Percentiles rank a stretch among this genome's conserved stretches.
Conservation (phyloP, 495 filamentous ascomycete species). For the Penicillium alfredii region DNA sequence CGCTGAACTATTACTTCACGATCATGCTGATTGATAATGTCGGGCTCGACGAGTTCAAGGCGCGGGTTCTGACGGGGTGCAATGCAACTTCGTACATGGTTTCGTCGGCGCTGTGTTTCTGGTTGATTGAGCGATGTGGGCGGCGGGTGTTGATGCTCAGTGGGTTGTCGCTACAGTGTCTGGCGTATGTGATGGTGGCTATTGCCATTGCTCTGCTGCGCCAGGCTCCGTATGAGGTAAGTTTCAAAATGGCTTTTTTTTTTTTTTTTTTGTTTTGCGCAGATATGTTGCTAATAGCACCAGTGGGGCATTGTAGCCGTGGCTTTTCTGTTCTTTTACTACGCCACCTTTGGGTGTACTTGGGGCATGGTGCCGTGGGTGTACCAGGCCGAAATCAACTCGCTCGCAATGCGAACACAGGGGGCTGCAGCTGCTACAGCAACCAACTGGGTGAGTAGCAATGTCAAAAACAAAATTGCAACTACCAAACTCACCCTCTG, state of each 20-base stretch:
- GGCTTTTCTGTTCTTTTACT: slow-evolving; percentile 18
- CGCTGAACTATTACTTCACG: slow-evolving; percentile 48
- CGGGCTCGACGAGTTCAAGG: slow-evolving; percentile 61
- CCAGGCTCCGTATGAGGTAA: slow-evolving; percentile 27
- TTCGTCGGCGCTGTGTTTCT: slow-evolving; percentile 63
- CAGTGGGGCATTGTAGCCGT: slow-evolving; percentile 14
- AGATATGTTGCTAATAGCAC: too few relatives aligned
- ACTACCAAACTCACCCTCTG: neutral
- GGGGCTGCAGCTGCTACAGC: slow-evolving; percentile 36
- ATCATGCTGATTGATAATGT: slow-evolving; percentile 47
- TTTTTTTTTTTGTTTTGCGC: too few relatives aligned
- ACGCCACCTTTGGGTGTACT: slow-evolving; percentile 16
- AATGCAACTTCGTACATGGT: slow-evolving; percentile 66
- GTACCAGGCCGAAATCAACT: slow-evolving; percentile 52
- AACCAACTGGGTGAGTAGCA: slow-evolving; percentile 8
- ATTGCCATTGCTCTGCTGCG: slow-evolving; percentile 26
- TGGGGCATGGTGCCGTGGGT: slow-evolving; percentile 37
- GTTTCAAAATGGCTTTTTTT: neutral
- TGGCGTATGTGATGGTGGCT: slow-evolving; percentile 18
- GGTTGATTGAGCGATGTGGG: slow-evolving; percentile 62
- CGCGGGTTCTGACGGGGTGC: slow-evolving; percentile 62
- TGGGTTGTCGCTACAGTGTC: slow-evolving; percentile 37
- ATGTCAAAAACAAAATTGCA: too few relatives aligned
- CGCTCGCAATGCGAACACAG: slow-evolving; percentile 42
- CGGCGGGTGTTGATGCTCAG: slow-evolving; percentile 55